These are phyloP conservation scores for Nitzschia palea DNA, from an alignment of 108 stramenopile species.

Conservation along the genomic window DNA sequence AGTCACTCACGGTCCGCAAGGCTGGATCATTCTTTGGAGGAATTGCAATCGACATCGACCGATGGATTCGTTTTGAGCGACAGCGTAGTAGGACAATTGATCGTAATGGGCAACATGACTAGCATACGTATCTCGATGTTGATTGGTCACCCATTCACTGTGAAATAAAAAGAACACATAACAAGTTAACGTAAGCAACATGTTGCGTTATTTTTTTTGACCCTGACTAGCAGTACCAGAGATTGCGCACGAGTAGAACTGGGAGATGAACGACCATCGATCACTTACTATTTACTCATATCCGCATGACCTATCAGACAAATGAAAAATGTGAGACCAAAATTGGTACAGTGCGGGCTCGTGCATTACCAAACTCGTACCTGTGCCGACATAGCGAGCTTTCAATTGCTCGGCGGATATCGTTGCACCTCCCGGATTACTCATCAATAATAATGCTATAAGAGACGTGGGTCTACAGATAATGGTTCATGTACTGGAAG, in stretches of 20 bases:
- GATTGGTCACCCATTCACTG: constrained; percentile 95
- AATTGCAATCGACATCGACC: constrained; percentile 88
- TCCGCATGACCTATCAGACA: constrained; percentile 63
- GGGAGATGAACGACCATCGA: not conserved
- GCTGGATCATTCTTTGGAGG: constrained; percentile 88
- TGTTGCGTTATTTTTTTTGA: no score
- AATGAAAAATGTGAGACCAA: not conserved
- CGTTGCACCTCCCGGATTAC: constrained; percentile 82
- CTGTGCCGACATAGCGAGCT: constrained; percentile 88
- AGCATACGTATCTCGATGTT: constrained; percentile 97
- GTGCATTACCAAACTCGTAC: constrained; percentile 18
- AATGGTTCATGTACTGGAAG: no score
- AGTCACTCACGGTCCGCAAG: constrained; percentile 67
- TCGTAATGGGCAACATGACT: constrained; percentile 95
- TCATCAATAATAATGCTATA: no score
- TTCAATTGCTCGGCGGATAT: constrained; percentile 87
- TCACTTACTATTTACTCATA: constrained; percentile 80
- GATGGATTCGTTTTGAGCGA: constrained; percentile 94
- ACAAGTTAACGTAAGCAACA: no score
- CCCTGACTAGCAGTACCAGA: no score
- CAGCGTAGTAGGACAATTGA: constrained; percentile 92
- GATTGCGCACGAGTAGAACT: not conserved
- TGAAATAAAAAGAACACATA: not conserved
- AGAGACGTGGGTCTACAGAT: no score
- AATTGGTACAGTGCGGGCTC: not conserved